These are phyloP conservation scores for Ophiobolus disseminans DNA, from an alignment of 2,329 filamentous ascomycete genomes.

Conservation along the genomic window DNA sequence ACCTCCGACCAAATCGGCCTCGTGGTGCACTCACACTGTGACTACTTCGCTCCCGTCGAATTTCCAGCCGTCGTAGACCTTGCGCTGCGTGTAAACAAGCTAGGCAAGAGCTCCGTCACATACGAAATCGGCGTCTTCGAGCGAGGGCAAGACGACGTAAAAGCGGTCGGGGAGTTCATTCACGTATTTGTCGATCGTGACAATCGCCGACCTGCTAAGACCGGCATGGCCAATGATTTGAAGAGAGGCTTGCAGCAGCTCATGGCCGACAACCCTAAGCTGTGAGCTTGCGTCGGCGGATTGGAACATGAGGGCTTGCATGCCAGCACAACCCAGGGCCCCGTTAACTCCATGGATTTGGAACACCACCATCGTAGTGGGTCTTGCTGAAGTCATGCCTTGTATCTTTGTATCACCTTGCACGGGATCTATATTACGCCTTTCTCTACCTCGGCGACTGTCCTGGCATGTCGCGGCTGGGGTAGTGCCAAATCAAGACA, in stretches of 20 bases:
- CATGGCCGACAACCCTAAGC: conserved; percentile 27
- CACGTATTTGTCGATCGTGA: conserved; percentile 87
- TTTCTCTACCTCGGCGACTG: no score
- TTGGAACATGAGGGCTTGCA: no score
- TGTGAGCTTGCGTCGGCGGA: no score
- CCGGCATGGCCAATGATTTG: conserved; percentile 69
- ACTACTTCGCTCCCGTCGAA: conserved; percentile 81
- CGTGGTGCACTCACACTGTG: conserved; percentile 83
- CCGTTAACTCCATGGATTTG: no score
- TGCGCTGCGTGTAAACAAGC: conserved; percentile 79
- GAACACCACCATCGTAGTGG: no score
- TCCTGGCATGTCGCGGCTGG: no score
- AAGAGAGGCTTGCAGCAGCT: conserved; percentile 52
- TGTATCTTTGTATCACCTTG: no score
- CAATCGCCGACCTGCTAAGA: conserved; percentile 69
- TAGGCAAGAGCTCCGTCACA: conserved; percentile 85
- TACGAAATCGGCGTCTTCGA: conserved; percentile 92
- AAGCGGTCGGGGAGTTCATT: conserved; percentile 83
- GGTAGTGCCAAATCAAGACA: no score
- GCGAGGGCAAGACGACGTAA: conserved; percentile 73
- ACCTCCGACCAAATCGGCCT: conserved; percentile 77
- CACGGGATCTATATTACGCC: no score
- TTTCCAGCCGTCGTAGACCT: conserved; percentile 86
- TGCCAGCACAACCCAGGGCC: no score
- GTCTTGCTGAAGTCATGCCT: no score